Evolutionary conservation across 345 rosid species (phyloP).

Genomic region (Tarenaya hassleriana): DNA sequence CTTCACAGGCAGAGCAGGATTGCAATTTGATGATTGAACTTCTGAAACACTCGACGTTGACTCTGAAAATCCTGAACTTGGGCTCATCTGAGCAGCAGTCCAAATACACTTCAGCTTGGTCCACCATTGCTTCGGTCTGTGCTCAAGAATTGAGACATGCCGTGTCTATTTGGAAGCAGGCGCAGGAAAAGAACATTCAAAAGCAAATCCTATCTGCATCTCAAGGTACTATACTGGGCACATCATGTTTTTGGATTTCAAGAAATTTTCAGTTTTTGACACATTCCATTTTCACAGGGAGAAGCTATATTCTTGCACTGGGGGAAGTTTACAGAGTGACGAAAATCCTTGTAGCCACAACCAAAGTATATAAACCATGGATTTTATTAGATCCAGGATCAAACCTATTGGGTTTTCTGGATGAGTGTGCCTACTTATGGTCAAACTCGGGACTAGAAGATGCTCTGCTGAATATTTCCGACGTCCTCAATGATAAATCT

Average conservation of each 20-base stretch:
- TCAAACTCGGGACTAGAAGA: conserved; percentile 66
- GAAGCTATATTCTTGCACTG: conserved; percentile 49
- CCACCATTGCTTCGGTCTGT: too few relatives aligned
- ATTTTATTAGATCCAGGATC: conserved; percentile 35
- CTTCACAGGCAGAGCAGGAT: too few relatives aligned
- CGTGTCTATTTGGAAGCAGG: too few relatives aligned
- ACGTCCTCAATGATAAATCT: conserved; percentile 21
- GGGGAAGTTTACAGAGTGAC: conserved; percentile 80
- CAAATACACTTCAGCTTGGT: too few relatives aligned
- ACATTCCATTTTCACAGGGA: conserved; percentile 41
- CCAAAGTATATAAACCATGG: conserved; percentile 75
- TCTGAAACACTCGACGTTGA: too few relatives aligned
- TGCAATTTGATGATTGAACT: too few relatives aligned
- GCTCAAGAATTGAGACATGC: too few relatives aligned
- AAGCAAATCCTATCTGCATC: conserved; percentile 44
- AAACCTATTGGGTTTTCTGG: conserved; percentile 36
- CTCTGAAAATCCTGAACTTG: too few relatives aligned
- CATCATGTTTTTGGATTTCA: neutral
- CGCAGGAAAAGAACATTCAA: too few relatives aligned
- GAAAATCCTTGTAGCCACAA: conserved; percentile 53
- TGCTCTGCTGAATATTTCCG: conserved; percentile 45
- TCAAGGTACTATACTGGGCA: conserved; percentile 39
- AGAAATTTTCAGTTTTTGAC: neutral
- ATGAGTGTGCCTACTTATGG: conserved; percentile 60
- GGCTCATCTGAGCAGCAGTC: too few relatives aligned